These are phyloP conservation scores for Colletotrichum melonis DNA, from an alignment of 2,329 filamentous ascomycete genomes.

Conservation along the genomic window DNA sequence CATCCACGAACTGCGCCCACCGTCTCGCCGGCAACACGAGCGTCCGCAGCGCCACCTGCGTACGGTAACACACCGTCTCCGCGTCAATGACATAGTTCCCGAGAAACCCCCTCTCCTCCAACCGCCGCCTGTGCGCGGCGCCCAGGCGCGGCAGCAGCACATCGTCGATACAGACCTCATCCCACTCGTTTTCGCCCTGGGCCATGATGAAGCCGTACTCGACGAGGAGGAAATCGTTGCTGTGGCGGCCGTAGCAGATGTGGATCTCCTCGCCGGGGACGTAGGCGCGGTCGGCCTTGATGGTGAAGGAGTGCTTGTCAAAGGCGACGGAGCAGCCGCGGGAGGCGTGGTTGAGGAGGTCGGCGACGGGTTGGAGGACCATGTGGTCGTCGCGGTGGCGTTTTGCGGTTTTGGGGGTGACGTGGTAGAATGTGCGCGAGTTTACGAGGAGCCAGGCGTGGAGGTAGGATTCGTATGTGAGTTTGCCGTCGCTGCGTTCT, in stretches of 20 bases:
- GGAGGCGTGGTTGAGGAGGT: constrained; percentile 74
- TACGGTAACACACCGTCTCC: constrained; percentile 64
- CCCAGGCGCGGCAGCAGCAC: constrained; percentile 54
- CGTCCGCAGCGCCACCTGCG: constrained; percentile 62
- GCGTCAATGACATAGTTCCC: constrained; percentile 63
- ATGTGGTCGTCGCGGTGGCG: constrained; percentile 67
- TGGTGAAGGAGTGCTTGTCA: constrained; percentile 61
- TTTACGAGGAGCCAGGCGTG: constrained; percentile 71
- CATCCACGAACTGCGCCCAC: constrained; percentile 61
- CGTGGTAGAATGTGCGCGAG: constrained; percentile 72
- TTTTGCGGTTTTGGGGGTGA: constrained; percentile 55
- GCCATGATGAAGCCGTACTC: constrained; percentile 70
- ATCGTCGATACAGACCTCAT: constrained; percentile 61
- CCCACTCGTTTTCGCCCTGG: constrained; percentile 61
- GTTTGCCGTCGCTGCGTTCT: not conserved
- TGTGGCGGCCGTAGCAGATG: constrained; percentile 77
- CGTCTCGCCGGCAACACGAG: constrained; percentile 48
- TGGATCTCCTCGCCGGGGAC: constrained; percentile 71
- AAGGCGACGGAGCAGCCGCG: constrained; percentile 64
- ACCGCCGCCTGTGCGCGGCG: constrained; percentile 45
- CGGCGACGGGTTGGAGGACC: constrained; percentile 77
- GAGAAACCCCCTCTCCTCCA: constrained; percentile 61
- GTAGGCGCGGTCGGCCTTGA: constrained; percentile 64
- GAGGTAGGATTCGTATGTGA: constrained; percentile 56
- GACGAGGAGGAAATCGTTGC: constrained; percentile 77